Percentiles rank a stretch among this genome's conserved stretches.
Evolutionary conservation across 208 protist species (phyloP).

Genomic region (Trypanosoma mega): DNA sequence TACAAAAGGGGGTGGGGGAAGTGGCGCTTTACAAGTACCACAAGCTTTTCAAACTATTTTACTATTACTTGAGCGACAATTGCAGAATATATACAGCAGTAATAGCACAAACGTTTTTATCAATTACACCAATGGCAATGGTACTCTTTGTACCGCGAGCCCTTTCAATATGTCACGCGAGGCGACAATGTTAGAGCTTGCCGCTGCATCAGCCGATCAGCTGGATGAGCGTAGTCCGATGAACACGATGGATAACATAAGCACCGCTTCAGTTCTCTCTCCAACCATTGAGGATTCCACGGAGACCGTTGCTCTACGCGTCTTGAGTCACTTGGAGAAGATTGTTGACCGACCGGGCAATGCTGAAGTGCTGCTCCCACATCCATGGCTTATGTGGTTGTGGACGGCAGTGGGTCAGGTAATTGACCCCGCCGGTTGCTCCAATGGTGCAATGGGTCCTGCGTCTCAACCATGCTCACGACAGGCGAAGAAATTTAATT

Average conservation of each 20-base stretch:
- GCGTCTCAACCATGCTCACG: not conserved
- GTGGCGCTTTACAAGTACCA: constrained; percentile 16
- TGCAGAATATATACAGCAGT: not conserved
- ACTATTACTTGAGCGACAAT: constrained; percentile 13
- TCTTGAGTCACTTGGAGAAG: constrained; percentile 78
- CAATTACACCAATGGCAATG: not conserved
- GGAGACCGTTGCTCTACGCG: constrained; percentile 48
- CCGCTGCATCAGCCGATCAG: not conserved
- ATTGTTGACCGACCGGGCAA: constrained; percentile 69
- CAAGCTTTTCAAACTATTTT: constrained; percentile 28
- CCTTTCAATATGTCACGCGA: not conserved
- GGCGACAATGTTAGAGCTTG: not conserved
- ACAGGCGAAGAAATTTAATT: constrained; percentile 12
- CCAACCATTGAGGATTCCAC: constrained; percentile 32
- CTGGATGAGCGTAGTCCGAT: constrained; percentile 2
- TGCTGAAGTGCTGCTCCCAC: constrained; percentile 53
- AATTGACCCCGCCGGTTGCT: constrained; percentile 13
- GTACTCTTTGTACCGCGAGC: not conserved
- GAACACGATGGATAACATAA: not conserved
- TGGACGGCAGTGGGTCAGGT: constrained; percentile 61
- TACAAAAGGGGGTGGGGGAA: not conserved
- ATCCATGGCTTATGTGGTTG: constrained; percentile 80
- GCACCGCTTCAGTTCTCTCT: constrained; percentile 11
- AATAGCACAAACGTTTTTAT: not conserved
- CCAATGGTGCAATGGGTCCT: too few species aligned